These are phyloP conservation scores for Lipomyces yamanashiensis DNA, from an alignment of 805 yeast genomes.

Conservation along the genomic window DNA sequence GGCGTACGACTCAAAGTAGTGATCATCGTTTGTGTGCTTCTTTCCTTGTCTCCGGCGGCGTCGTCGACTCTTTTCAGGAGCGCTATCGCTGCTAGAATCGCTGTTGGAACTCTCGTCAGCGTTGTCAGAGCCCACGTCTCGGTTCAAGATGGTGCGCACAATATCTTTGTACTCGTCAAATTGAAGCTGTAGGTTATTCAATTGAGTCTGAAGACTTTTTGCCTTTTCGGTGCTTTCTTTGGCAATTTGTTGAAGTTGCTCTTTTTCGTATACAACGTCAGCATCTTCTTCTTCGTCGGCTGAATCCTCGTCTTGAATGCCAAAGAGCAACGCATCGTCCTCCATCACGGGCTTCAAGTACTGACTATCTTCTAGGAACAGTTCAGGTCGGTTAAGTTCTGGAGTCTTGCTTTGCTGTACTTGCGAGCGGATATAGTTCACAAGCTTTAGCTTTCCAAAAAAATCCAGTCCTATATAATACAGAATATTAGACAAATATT, in stretches of 20 bases:
- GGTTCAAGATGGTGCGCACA: conserved; percentile 19
- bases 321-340: conserved; percentile 40
- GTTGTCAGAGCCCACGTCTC: conserved; percentile 14
- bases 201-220: conserved; percentile 21
- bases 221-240: conserved; percentile 16
- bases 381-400: conserved; percentile 27
- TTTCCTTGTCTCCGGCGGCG: not conserved
- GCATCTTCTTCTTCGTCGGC: conserved; percentile 35
- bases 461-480: conserved; percentile 34
- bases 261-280: conserved; percentile 41
- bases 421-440: conserved; percentile 40
- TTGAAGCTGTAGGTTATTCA: conserved; percentile 22
- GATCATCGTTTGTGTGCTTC: conserved; percentile 49
- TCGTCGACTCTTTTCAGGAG: not conserved
- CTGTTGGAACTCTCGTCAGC: conserved; percentile 1
- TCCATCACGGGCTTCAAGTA: conserved; percentile 40
- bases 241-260: conserved; percentile 8
- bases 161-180: conserved; percentile 34
- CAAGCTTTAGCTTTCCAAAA: conserved; percentile 40
- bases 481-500: not conserved
- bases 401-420: conserved; percentile 28
- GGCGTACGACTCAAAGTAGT: conserved; percentile 92
- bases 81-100: conserved; percentile 1
- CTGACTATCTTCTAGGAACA: conserved; percentile 36
- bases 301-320: conserved; percentile 38